Base-by-base conservation (phyloP, 345 rosid species). In the Trapa incisa region DNA sequence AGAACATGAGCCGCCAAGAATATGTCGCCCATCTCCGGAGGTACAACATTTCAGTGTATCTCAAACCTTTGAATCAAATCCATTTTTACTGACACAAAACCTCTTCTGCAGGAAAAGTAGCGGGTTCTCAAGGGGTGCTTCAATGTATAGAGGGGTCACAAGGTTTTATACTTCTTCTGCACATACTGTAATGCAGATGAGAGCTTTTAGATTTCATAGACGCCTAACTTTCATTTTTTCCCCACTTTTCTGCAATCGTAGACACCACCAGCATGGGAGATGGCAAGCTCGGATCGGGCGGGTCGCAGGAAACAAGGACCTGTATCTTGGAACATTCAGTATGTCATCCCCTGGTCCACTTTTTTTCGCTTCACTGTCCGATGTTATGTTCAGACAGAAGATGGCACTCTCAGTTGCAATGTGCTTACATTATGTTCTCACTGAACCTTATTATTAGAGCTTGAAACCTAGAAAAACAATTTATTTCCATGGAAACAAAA, bases 261-360 rank as follows among this genome's bases (percentile, higher is more conserved):
- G 96, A 56, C 96, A 88, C 78, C 96, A 88, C 69, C 96, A 88
- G 72, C 96, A 88, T 75, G 96, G 96, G 41, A 84, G 96, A 69
- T 88, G 96, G 96, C 96, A 88, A 80, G 96, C 96, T 57, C 77
- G 96, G 75, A 88, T 88, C 14, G 96, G 96, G 36, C 82, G 96
- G 47, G 96, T 88, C 58, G 91, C 96, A 9, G 96, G 96, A 72
- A 88, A 88, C 85, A 88, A 88, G 73, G 96, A 88, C 73, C 96
- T 88, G 71, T 88, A 88, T 75, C 96, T 88, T 15, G 96, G 96
- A 69, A 88, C 96, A 37, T 88, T 88, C 75, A 83, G 96, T 88
- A 67, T 77, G 87, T 84, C 3, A 13, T 58, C 63, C 48, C 48
- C 48, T 45, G 12, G 0, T 45, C 9, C 48, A 7, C 11, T 11